These are phyloP conservation scores for Colletotrichum magnum DNA, from an alignment of 2,329 filamentous ascomycete genomes.

Conservation along the genomic window DNA sequence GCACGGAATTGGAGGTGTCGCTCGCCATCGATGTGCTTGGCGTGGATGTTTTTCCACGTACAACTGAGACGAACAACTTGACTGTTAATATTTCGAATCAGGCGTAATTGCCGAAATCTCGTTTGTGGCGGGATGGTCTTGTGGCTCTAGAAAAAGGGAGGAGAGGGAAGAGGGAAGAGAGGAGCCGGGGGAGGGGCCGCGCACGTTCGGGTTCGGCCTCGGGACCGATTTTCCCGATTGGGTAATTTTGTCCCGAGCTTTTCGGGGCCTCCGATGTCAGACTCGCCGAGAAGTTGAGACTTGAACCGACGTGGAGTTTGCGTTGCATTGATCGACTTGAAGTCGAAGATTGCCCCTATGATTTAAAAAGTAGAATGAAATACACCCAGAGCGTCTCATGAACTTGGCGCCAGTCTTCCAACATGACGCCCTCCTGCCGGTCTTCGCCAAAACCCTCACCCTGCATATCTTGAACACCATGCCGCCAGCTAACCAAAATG, in stretches of 20 bases:
- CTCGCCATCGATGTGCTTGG: not conserved
- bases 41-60: not conserved
- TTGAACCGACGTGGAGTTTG: not conserved
- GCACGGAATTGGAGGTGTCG: not conserved
- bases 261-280: not conserved
- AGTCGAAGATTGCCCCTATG: not conserved
- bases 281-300: constrained; percentile 6
- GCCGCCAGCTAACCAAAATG: too few species aligned
- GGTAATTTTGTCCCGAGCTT: constrained; percentile 18
- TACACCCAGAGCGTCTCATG: too few species aligned
- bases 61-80: not conserved
- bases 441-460: too few species aligned
- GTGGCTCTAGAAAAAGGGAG: constrained; percentile 2
- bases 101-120: not conserved
- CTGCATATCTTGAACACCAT: too few species aligned
- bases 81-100: too few species aligned
- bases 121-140: constrained; percentile 4
- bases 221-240: constrained; percentile 19
- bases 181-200: not conserved
- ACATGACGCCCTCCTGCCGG: too few species aligned
- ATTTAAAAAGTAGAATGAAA: too few species aligned
- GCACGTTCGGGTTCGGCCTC: constrained; percentile 7
- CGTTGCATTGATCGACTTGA: not conserved
- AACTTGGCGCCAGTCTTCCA: too few species aligned
- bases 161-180: too few species aligned